Percentiles rank a stretch among this genome's conserved stretches.
Evolutionary conservation across 2,329 filamentous ascomycete species (phyloP).

Genomic region (Curvularia hawaiiensis): DNA sequence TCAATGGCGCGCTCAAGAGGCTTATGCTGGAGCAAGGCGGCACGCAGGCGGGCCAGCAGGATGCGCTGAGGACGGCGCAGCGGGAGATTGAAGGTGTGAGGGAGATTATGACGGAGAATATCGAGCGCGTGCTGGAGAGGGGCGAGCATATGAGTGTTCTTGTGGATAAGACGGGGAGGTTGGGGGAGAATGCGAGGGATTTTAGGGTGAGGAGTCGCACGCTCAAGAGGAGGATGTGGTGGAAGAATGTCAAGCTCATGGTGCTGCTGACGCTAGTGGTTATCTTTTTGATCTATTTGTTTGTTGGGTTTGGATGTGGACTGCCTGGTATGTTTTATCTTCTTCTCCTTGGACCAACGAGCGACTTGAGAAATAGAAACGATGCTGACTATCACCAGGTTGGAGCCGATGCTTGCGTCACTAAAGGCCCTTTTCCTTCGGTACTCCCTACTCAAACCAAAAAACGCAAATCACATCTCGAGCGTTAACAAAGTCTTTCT

Average conservation of each 20-base stretch:
- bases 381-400: constrained; percentile 32
- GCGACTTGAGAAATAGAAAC: background rate
- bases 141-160: constrained; percentile 90
- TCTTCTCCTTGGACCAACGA: background rate
- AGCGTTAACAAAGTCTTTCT: background rate
- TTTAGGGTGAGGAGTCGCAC: constrained; percentile 87
- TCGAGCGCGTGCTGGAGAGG: constrained; percentile 84
- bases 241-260: constrained; percentile 99
- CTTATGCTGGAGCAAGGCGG: constrained; percentile 87
- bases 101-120: constrained; percentile 95
- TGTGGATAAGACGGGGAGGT: constrained; percentile 93
- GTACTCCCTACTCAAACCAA: background rate
- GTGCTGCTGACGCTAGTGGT: constrained; percentile 74
- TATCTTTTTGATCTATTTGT: constrained; percentile 71
- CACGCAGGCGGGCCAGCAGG: constrained; percentile 70
- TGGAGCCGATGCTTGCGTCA: constrained; percentile 47
- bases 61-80: constrained; percentile 83
- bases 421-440: constrained; percentile 5
- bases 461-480: background rate
- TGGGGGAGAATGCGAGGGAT: constrained; percentile 87
- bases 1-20: constrained; percentile 77
- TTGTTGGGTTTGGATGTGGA: constrained; percentile 75
- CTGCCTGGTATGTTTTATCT: constrained; percentile 56
- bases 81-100: constrained; percentile 90
- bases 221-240: constrained; percentile 95